Evolutionary conservation across 176 grass and related monocot species (phyloP).

Genomic region (Raddia distichophylla): DNA sequence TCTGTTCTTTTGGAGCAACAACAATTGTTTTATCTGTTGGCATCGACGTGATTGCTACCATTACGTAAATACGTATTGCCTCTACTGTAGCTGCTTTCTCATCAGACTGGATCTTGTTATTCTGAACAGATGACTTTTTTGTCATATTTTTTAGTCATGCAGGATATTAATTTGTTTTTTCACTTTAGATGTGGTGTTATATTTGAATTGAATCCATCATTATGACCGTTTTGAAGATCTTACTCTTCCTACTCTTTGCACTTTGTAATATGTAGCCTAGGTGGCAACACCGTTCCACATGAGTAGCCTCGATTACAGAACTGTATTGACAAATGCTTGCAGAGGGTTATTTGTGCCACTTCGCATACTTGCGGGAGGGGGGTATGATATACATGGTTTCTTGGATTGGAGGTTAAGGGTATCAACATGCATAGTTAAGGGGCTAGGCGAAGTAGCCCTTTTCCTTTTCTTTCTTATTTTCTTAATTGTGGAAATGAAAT

Average conservation of each 20-base stretch:
- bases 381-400: no score
- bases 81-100: constrained; percentile 11
- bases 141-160: neutral
- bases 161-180: neutral
- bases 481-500: neutral
- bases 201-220: neutral
- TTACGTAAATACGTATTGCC: neutral
- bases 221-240: neutral
- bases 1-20: no score
- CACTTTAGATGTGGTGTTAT: neutral
- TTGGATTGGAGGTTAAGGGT: no score
- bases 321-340: no score
- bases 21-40: neutral
- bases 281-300: no score
- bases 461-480: neutral
- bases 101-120: neutral
- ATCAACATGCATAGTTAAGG: no score
- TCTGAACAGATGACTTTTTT: neutral
- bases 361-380: no score
- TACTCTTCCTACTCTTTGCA: neutral
- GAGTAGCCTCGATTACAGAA: no score
- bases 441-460: no score
- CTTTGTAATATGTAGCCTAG: no score
- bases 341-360: no score
- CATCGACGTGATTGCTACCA: neutral